phyloP scores from a whole-genome alignment of 2,329 filamentous ascomycete genomes.

The Didymella keratinophila region DNA sequence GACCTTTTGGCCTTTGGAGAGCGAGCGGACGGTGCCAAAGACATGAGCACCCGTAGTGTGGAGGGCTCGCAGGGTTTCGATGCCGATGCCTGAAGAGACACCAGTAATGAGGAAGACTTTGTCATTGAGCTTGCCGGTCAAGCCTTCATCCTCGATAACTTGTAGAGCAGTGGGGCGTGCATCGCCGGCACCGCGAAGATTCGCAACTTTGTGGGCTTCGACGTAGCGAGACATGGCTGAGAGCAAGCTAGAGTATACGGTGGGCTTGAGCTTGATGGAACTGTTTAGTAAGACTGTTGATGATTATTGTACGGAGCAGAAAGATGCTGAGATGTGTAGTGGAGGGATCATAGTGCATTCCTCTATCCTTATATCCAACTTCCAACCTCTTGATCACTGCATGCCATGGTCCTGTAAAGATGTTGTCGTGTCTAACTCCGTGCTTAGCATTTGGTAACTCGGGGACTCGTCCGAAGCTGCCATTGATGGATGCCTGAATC shows the following conservation, averaged over 20 bases:
- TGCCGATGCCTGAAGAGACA: constrained; percentile 39
- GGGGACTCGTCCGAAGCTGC: neutral
- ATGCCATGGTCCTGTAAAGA: neutral
- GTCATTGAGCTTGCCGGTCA: constrained; percentile 43
- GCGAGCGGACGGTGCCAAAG: constrained; percentile 53
- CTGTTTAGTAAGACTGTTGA: neutral
- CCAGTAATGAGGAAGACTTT: constrained; percentile 44
- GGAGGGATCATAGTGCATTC: neutral
- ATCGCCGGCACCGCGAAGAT: constrained; percentile 48
- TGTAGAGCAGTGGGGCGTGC: constrained; percentile 53
- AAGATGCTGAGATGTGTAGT: neutral
- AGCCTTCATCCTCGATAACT: constrained; percentile 51
- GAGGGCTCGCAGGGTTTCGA: constrained; percentile 50
- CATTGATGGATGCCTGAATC: neutral
- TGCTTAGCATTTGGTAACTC: neutral
- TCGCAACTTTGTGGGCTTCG: constrained; percentile 13
- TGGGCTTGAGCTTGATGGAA: neutral
- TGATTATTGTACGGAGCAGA: neutral
- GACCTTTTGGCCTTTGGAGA: constrained; percentile 28
- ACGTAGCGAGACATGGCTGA: constrained; percentile 25
- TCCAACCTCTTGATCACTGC: neutral
- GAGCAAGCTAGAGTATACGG: neutral
- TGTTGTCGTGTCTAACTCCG: constrained; percentile 2
- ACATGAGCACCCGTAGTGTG: constrained; percentile 57
- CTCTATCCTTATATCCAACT: constrained; percentile 2